These are phyloP conservation scores for Pilaira anomala DNA, from an alignment of 192 early-diverging fungal species.

Conservation along the genomic window DNA sequence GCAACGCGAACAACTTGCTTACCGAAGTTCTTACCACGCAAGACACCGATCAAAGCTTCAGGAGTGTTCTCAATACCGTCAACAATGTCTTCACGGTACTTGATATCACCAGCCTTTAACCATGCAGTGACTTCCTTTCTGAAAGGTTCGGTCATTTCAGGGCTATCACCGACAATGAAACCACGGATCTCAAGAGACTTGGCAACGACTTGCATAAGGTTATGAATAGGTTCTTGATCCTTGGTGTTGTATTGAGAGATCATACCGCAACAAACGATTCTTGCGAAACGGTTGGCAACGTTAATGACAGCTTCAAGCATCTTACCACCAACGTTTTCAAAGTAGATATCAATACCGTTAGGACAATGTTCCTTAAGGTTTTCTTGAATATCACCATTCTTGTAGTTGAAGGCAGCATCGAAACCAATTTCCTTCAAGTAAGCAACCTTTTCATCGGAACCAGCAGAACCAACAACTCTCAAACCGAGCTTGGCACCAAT, in stretches of 20 bases:
- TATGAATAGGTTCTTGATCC: slow-evolving; percentile 50
- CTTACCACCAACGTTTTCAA: slow-evolving; percentile 82
- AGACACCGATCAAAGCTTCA: slow-evolving; percentile 57
- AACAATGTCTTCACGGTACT: slow-evolving; percentile 53
- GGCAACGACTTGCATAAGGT: slow-evolving; percentile 50
- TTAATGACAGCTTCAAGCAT: slow-evolving; percentile 69
- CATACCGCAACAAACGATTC: slow-evolving; percentile 73
- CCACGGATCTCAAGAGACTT: slow-evolving; percentile 62
- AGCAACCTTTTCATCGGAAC: slow-evolving; percentile 79
- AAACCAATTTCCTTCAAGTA: slow-evolving; percentile 66
- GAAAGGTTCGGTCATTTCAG: slow-evolving; percentile 50
- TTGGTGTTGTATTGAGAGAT: slow-evolving; percentile 67
- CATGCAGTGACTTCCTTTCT: slow-evolving; percentile 52
- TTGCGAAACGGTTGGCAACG: slow-evolving; percentile 59
- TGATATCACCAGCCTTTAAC: slow-evolving; percentile 58
- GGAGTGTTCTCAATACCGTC: slow-evolving; percentile 67
- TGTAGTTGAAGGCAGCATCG: slow-evolving; percentile 93
- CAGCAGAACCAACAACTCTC: slow-evolving; percentile 81
- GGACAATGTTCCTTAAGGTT: slow-evolving; percentile 64
- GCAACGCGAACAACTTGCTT: slow-evolving; percentile 59
- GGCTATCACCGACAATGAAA: slow-evolving; percentile 58
- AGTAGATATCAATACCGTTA: slow-evolving; percentile 85
- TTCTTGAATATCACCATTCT: slow-evolving; percentile 53
- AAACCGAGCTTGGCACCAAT: slow-evolving; percentile 73
- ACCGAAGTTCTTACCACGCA: slow-evolving; percentile 69